Conservation (phyloP, 176 grass and related monocot genomes). For the Carex pumila region DNA sequence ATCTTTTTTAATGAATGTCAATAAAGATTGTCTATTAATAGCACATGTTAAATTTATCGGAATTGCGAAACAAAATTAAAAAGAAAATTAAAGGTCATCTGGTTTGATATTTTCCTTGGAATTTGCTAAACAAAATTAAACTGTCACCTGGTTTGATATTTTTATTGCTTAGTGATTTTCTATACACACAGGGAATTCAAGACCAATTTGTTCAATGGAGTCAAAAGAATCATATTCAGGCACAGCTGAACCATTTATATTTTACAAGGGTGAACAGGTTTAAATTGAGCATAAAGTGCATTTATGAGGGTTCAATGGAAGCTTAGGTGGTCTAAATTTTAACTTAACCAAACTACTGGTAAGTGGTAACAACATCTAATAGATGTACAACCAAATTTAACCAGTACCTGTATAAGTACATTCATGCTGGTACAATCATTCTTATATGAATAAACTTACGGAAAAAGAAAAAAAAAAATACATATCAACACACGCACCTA, state of each 20-base stretch:
- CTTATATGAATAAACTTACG: not conserved
- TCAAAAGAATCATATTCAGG: not conserved
- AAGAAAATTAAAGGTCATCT: not conserved
- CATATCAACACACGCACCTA: constrained; percentile 46
- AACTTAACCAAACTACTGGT: not conserved
- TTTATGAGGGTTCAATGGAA: not conserved
- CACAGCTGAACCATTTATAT: not conserved
- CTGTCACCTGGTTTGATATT: not conserved
- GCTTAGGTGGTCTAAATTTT: not conserved
- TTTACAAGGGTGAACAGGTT: not conserved
- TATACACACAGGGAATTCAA: not conserved
- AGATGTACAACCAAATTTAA: not conserved
- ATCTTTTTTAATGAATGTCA: not conserved
- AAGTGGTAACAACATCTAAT: not conserved
- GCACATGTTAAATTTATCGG: not conserved
- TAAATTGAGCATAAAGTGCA: not conserved
- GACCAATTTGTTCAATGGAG: not conserved
- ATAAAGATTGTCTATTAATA: not conserved
- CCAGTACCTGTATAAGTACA: not conserved
- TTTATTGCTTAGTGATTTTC: not conserved
- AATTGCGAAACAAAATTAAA: not conserved
- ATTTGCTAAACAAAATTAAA: not conserved
- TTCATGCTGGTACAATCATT: not conserved
- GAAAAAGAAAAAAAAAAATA: not conserved
- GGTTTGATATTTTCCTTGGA: not conserved